phyloP scores from a whole-genome alignment of 1,284 basidiomycete species.

The Leccinum pachyderme region DNA sequence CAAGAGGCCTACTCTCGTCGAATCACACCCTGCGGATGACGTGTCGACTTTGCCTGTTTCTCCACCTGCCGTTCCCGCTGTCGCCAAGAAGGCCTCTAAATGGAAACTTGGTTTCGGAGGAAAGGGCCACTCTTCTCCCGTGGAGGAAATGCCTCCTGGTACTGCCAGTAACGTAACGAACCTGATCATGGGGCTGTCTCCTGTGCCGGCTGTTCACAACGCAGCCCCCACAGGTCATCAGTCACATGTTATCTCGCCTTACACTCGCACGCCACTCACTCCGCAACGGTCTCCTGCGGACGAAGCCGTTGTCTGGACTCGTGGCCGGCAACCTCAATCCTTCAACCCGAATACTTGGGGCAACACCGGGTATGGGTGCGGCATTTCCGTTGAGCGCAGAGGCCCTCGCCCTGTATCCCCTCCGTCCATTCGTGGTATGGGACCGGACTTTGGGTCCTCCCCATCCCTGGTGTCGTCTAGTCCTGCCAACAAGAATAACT shows the following conservation, averaged over 20 bases:
- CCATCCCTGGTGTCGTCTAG: constrained; percentile 17
- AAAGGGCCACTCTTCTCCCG: constrained; percentile 47
- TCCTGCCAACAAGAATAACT: constrained; percentile 48
- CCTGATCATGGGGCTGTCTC: constrained; percentile 58
- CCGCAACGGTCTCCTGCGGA: constrained; percentile 38
- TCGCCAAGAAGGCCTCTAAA: constrained; percentile 70
- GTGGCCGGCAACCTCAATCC: constrained; percentile 31
- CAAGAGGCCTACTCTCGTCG: constrained; percentile 11
- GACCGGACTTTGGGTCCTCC: constrained; percentile 27
- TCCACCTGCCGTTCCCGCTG: constrained; percentile 4
- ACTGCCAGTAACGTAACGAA: constrained; percentile 69
- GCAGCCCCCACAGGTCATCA: constrained; percentile 21
- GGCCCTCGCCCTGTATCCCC: constrained; percentile 25
- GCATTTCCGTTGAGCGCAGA: constrained; percentile 20
- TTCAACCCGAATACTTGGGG: constrained; percentile 22
- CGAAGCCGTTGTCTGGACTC: constrained; percentile 33
- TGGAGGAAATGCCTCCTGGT: constrained; percentile 43
- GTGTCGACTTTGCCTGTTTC: constrained; percentile 5
- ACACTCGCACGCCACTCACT: constrained; percentile 31
- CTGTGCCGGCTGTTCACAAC: constrained; percentile 14
- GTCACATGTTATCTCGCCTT: constrained; percentile 24
- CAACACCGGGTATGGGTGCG: constrained; percentile 11
- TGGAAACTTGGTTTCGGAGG: constrained; percentile 75
- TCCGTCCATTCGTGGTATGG: constrained; percentile 48
- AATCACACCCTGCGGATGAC: constrained; percentile 11